Percentiles rank a stretch among this genome's conserved stretches.
Conservation (phyloP, 2,329 filamentous ascomycete genomes). For the Lasiodiplodia theobromae region DNA sequence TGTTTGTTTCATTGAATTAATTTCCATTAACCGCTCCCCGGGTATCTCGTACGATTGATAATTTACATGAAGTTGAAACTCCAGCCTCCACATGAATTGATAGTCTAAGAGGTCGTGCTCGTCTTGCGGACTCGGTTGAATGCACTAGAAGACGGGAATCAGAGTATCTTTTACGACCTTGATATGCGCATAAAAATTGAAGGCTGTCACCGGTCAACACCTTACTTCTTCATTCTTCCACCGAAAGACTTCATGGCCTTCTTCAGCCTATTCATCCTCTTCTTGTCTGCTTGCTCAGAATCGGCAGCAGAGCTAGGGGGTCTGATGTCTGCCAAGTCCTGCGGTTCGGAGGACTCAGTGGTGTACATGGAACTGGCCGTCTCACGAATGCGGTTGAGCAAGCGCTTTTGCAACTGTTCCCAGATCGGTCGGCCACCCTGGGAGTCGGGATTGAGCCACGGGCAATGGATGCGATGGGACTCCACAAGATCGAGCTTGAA, state of each 20-base stretch:
- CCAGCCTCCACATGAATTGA: neutral
- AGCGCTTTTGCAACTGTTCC: constrained; percentile 49
- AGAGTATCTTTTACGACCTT: neutral
- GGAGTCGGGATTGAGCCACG: constrained; percentile 47
- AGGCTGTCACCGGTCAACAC: neutral
- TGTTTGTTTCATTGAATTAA: neutral
- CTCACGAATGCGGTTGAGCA: constrained; percentile 12
- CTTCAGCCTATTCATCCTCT: constrained; percentile 24
- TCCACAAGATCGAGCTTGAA: constrained; percentile 47
- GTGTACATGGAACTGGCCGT: constrained; percentile 9
- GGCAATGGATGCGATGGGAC: constrained; percentile 50
- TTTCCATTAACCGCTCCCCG: constrained; percentile 17
- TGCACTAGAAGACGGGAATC: neutral
- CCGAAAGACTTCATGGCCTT: constrained; percentile 30
- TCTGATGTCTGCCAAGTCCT: constrained; percentile 9
- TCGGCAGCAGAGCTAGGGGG: constrained; percentile 27
- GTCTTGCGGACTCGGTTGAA: neutral
- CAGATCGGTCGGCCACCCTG: constrained; percentile 35
- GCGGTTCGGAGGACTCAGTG: constrained; percentile 23
- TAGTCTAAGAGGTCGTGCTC: neutral
- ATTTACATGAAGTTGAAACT: constrained; percentile 20
- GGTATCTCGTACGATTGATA: constrained; percentile 21
- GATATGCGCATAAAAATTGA: neutral
- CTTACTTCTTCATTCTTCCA: constrained; percentile 25
- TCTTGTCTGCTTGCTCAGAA: constrained; percentile 25